phyloP scores from a whole-genome alignment of 306 rosid genomes.

The Quercus suber region DNA sequence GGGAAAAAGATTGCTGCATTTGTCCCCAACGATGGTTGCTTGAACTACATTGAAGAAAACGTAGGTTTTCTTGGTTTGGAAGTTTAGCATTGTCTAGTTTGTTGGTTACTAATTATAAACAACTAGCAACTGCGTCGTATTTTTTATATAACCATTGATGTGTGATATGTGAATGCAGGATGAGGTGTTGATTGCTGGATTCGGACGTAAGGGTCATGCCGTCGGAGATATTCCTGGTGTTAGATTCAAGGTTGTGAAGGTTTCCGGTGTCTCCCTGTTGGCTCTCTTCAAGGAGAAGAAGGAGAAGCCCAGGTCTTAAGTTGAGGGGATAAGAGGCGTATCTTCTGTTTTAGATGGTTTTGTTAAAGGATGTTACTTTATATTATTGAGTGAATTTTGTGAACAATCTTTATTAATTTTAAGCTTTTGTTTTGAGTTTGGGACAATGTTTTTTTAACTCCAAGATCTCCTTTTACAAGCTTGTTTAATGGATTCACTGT shows the following conservation, averaged over 20 bases:
- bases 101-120: background rate
- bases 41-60: constrained; percentile 75
- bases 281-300: constrained; percentile 91
- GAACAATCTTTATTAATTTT: constrained; percentile 24
- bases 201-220: constrained; percentile 76
- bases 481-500: too few species aligned
- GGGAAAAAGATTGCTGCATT: constrained; percentile 91
- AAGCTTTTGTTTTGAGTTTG: constrained; percentile 7
- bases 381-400: constrained; percentile 18
- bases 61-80: constrained; percentile 24
- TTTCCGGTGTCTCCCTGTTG: constrained; percentile 63
- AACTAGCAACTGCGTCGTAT: too few species aligned
- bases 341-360: constrained; percentile 1
- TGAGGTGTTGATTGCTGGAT: constrained; percentile 82
- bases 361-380: constrained; percentile 1
- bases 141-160: background rate
- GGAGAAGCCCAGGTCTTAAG: constrained; percentile 73
- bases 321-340: background rate
- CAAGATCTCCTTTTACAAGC: background rate
- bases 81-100: background rate
- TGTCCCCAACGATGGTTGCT: constrained; percentile 82
- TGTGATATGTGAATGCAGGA: constrained; percentile 42
- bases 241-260: constrained; percentile 77
- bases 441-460: background rate
- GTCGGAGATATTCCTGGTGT: constrained; percentile 95